phyloP scores from a whole-genome alignment of 2,329 filamentous ascomycete species.

The Grosmannia huntii region DNA sequence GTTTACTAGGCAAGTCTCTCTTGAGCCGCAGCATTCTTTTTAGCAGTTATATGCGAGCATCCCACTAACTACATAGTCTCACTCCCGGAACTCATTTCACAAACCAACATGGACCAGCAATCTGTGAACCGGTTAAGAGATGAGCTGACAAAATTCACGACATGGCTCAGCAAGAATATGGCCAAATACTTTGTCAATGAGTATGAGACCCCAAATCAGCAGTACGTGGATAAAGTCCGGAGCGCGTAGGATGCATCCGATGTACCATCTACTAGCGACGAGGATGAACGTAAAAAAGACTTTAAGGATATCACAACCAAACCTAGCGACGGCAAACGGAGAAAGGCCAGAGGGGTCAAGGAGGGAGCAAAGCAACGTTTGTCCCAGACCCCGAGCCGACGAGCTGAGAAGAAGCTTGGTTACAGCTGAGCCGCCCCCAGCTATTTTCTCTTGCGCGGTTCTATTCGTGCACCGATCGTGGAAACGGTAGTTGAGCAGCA shows the following conservation, averaged over 20 bases:
- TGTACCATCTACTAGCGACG: neutral
- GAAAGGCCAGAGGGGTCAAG: neutral
- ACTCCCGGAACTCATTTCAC: slow-evolving; percentile 84
- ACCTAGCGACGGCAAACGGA: neutral
- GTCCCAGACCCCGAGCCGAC: neutral
- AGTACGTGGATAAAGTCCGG: slow-evolving; percentile 58
- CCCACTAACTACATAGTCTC: slow-evolving; percentile 43
- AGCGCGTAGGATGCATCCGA: slow-evolving; percentile 20
- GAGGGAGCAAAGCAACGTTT: neutral
- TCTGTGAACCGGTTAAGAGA: slow-evolving; percentile 80
- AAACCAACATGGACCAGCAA: slow-evolving; percentile 95
- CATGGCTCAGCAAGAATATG: slow-evolving; percentile 70
- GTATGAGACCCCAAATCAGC: slow-evolving; percentile 60
- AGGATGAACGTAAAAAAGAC: neutral
- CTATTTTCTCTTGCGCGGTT: neutral
- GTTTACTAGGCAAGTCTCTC: slow-evolving; percentile 62
- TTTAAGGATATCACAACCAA: neutral
- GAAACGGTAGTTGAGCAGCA: neutral
- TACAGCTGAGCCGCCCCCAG: neutral
- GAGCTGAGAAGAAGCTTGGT: neutral
- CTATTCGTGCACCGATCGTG: neutral
- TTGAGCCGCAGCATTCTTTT: neutral
- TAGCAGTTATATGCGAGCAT: neutral
- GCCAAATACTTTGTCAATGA: slow-evolving; percentile 64
- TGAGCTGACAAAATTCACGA: slow-evolving; percentile 74